Base-by-base conservation (phyloP, 345 rosid genomes). In the Hibiscus tridactylites region DNA sequence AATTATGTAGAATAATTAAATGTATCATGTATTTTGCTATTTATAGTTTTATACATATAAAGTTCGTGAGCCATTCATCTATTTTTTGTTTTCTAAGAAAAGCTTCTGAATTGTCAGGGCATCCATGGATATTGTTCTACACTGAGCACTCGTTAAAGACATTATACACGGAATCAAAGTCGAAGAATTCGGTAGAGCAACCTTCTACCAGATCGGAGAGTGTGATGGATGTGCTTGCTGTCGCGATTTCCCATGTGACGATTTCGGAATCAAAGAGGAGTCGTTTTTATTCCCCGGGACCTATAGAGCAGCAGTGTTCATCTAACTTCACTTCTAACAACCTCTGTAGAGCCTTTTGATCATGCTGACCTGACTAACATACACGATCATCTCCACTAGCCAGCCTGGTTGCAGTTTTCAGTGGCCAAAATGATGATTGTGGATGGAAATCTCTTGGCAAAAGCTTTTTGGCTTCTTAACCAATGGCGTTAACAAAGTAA, bases 321-420 rank as follows among this genome's bases (percentile, higher is more conserved):
- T 88, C 96, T 85, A 88, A 91, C 85, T 60, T 94, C 85, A 87
- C 90, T 65, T 75, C 93, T 76, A 87, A 84, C 87, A 79, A 82
- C 76, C 96, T 90, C 74, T 94, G 98, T 79, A 87, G 87, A 83
- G 97, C 97, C 53, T 94, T 87, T 78, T 93, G 92, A 90, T 71
- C 65, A 39, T 72, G 83, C 78, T 71, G 83, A 80, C 67, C 42
- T 71, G 19, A 24, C 79, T 80, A 72, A 80, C 84, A 72, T 33
- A 80, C 84, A 72, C 28, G 47, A 69, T 58, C 74, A 72, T 80
- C 74, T 79, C 82, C 77, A 24, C 73, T 74, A 79, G 71, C 44
- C 24, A 72, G 65, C 72, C 77, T 16, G 59, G 74, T 71, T 50
- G 62, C 72, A 47, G 58, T 54, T 49, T 78, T 66, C 81, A 61